Percentiles rank a stretch among this genome's conserved stretches.
These are phyloP conservation scores for Mentha longifolia DNA, from an alignment of 257 asterid genomes.

Conservation along the genomic window DNA sequence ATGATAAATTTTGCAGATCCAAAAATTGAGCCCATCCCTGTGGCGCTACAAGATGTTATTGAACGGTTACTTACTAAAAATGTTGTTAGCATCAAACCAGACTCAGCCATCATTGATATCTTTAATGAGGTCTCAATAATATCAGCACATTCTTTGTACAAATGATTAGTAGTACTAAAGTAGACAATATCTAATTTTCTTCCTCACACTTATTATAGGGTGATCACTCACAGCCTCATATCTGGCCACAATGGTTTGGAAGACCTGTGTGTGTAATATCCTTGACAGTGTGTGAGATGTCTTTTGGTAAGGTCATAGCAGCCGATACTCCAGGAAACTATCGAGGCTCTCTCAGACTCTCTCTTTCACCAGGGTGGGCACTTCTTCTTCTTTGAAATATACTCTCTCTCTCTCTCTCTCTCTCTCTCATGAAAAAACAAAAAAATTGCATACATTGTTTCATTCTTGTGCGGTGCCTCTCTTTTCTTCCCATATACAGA, in stretches of 20 bases:
- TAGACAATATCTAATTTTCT: conserved; percentile 38
- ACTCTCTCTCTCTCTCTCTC: background rate
- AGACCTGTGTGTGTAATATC: conserved; percentile 74
- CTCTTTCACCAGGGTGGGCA: conserved; percentile 96
- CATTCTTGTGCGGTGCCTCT: conserved; percentile 8
- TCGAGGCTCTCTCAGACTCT: conserved; percentile 69
- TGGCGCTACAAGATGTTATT: conserved; percentile 61
- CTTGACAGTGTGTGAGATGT: conserved; percentile 82
- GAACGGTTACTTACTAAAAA: conserved; percentile 58
- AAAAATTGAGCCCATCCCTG: conserved; percentile 78
- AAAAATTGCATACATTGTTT: too few species aligned
- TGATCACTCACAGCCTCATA: conserved; percentile 84
- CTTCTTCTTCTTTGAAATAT: conserved; percentile 4
- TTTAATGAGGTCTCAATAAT: conserved; percentile 70
- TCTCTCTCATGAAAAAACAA: background rate
- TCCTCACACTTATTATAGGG: conserved; percentile 54
- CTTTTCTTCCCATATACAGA: conserved; percentile 46
- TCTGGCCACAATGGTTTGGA: conserved; percentile 81
- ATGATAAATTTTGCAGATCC: conserved; percentile 55
- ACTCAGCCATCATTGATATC: conserved; percentile 74
- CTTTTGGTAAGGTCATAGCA: conserved; percentile 65
- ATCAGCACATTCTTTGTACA: conserved; percentile 24
- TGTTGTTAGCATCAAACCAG: conserved; percentile 69
- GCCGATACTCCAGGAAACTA: conserved; percentile 70
- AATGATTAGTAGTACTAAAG: conserved; percentile 16